These are phyloP conservation scores for Wickerhamiella bombiphila DNA, from an alignment of 805 yeast species.

Conservation along the genomic window DNA sequence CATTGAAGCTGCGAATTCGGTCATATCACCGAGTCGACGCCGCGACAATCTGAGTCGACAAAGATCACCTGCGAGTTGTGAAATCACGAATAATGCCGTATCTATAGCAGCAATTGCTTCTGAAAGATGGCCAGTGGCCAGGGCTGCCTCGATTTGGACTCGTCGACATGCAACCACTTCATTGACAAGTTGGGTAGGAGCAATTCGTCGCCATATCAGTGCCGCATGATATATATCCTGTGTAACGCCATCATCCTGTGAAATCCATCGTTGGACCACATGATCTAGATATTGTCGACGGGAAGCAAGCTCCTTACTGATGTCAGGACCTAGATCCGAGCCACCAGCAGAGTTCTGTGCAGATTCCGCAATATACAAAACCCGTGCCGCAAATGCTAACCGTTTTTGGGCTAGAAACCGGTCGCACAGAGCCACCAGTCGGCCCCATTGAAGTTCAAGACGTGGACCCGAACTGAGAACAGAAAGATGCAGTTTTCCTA, in stretches of 20 bases:
- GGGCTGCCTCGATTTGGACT: constrained; percentile 2
- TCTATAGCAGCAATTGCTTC: constrained; percentile 4
- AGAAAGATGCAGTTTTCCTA: neutral
- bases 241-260: constrained; percentile 6
- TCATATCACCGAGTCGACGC: constrained; percentile 8
- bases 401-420: neutral
- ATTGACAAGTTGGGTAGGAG: constrained; percentile 11
- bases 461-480: neutral
- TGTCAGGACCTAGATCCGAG: neutral
- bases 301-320: neutral
- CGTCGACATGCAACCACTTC: constrained; percentile 8
- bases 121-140: neutral
- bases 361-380: neutral
- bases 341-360: neutral
- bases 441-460: neutral
- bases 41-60: constrained; percentile 8
- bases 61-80: constrained; percentile 10
- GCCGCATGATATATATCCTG: constrained; percentile 15
- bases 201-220: constrained; percentile 9
- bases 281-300: neutral
- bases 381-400: neutral
- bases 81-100: constrained; percentile 10
- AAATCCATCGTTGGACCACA: neutral
- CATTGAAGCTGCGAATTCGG: constrained; percentile 7
- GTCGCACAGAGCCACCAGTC: constrained; percentile 1